Evolutionary conservation across 495 filamentous ascomycete species (phyloP).

Genomic region (Achaetomiella virescens): DNA sequence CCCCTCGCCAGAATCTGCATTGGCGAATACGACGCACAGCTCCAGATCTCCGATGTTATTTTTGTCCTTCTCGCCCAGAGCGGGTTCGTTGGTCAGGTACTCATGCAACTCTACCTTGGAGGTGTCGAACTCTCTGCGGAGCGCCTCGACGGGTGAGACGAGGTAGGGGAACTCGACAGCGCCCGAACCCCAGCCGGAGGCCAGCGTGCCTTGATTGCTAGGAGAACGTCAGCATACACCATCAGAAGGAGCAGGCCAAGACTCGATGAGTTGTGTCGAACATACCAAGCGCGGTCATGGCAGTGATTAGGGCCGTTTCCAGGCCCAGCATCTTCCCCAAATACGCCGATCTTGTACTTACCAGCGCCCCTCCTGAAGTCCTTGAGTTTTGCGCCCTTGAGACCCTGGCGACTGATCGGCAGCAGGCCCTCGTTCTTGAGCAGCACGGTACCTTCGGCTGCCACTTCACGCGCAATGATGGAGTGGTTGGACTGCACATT

Average conservation of each 20-base stretch:
- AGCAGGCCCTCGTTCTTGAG: slow-evolving; percentile 74
- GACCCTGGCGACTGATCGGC: slow-evolving; percentile 49
- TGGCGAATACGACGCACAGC: slow-evolving; percentile 62
- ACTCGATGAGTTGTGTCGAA: neutral
- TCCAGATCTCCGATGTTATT: slow-evolving; percentile 48
- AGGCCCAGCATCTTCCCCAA: slow-evolving; percentile 78
- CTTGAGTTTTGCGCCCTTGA: slow-evolving; percentile 31
- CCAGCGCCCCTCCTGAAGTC: slow-evolving; percentile 21
- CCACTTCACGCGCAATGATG: slow-evolving; percentile 62
- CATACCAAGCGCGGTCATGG: slow-evolving; percentile 48
- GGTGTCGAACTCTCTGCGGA: slow-evolving; percentile 54
- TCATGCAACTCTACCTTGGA: slow-evolving; percentile 54
- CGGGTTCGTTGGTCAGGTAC: slow-evolving; percentile 51
- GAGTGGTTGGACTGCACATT: slow-evolving; percentile 69
- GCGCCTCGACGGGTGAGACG: slow-evolving; percentile 60
- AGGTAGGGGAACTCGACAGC: slow-evolving; percentile 84
- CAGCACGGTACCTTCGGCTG: slow-evolving; percentile 77
- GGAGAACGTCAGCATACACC: slow-evolving; percentile 32
- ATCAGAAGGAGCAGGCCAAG: neutral
- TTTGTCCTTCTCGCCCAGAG: slow-evolving; percentile 20
- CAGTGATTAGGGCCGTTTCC: slow-evolving; percentile 68
- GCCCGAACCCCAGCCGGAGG: slow-evolving; percentile 84
- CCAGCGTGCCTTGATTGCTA: slow-evolving; percentile 73
- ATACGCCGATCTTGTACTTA: slow-evolving; percentile 63
- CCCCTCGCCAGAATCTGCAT: slow-evolving; percentile 57